Conservation (phyloP, 345 rosid genomes). For the Euphorbia pulcherrima region DNA sequence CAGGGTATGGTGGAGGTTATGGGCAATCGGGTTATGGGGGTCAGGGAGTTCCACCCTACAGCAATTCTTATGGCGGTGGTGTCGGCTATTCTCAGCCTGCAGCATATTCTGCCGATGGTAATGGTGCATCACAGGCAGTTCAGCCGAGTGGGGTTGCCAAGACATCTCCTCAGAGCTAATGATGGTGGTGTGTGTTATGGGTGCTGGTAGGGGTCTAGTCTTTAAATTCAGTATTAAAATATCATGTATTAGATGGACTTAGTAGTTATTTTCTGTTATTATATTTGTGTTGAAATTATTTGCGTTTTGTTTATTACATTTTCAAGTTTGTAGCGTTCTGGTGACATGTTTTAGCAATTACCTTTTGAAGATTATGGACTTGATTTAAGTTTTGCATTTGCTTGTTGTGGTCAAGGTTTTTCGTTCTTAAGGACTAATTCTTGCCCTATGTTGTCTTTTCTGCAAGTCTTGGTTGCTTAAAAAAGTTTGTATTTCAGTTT, state of each 20-base stretch:
- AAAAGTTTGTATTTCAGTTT: no score
- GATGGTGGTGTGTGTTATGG: constrained; percentile 2
- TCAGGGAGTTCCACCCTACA: constrained; percentile 57
- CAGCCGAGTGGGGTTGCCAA: constrained; percentile 62
- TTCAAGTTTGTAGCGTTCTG: background rate
- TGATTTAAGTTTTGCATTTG: no score
- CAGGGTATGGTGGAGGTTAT: constrained; percentile 51
- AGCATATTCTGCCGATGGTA: constrained; percentile 49
- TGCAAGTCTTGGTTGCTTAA: no score
- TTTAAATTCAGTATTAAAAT: background rate
- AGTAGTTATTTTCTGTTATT: background rate
- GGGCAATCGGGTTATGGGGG: constrained; percentile 64
- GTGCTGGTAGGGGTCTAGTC: background rate
- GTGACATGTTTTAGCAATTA: background rate
- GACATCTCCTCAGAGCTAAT: constrained; percentile 61
- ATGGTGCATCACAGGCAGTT: constrained; percentile 44
- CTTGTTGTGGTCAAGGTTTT: no score
- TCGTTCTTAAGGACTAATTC: no score
- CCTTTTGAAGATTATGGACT: no score
- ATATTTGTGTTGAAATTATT: background rate
- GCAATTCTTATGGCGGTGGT: constrained; percentile 45
- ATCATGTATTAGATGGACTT: background rate
- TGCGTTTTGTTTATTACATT: background rate
- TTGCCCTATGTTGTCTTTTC: no score
- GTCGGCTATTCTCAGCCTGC: constrained; percentile 52